Evolutionary conservation across 768 basidiomycete genomes (phyloP).

Genomic region (Tricholoma bakamatsutake): DNA sequence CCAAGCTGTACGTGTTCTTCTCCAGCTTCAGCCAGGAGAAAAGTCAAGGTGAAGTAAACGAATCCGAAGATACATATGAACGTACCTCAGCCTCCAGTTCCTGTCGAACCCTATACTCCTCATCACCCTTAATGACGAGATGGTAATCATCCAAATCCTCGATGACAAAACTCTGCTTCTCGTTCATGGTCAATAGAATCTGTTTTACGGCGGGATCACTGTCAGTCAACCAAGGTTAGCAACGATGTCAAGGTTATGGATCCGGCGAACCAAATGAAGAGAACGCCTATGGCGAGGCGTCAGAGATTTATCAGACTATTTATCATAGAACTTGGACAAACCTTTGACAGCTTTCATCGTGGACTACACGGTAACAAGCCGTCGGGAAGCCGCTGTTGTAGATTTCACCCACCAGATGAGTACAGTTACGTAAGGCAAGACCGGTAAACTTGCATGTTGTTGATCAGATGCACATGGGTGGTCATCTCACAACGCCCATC

Average conservation of each 20-base stretch:
- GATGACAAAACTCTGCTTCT: slow-evolving; percentile 75
- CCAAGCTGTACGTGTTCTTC: slow-evolving; percentile 81
- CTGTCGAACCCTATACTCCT: slow-evolving; percentile 65
- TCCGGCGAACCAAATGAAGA: slow-evolving; percentile 56
- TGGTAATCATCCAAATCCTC: slow-evolving; percentile 85
- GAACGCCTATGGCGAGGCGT: slow-evolving; percentile 39
- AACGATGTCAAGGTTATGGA: neutral
- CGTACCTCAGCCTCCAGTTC: slow-evolving; percentile 74
- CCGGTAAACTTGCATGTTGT: neutral
- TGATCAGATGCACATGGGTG: neutral
- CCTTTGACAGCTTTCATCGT: slow-evolving; percentile 64
- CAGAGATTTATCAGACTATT: neutral
- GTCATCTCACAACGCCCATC: neutral
- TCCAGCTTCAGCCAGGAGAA: slow-evolving; percentile 48
- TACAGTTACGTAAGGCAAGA: neutral
- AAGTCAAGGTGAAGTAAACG: neutral
- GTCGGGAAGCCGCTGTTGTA: no score
- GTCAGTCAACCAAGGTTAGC: neutral
- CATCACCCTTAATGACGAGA: slow-evolving; percentile 77
- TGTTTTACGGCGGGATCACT: slow-evolving; percentile 91
- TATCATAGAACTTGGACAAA: slow-evolving; percentile 18
- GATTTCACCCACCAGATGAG: no score
- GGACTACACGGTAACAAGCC: neutral
- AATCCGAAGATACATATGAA: slow-evolving; percentile 5
- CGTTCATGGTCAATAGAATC: slow-evolving; percentile 78